Conservation (phyloP, 495 filamentous ascomycete species). For the Daldinia caldariorum region DNA sequence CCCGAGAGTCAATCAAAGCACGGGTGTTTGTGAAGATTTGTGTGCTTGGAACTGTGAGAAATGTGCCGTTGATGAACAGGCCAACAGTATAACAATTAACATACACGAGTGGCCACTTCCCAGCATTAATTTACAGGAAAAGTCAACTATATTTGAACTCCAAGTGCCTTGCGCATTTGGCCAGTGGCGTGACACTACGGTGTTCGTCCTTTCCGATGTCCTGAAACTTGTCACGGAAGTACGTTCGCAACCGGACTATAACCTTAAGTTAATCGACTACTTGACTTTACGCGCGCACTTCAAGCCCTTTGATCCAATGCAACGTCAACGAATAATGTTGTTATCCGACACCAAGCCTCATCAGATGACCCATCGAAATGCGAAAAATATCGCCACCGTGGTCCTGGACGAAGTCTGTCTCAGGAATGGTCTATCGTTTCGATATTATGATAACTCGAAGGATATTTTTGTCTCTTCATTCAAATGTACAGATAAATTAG, state of each 20-base stretch:
- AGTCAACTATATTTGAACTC: conserved; percentile 68
- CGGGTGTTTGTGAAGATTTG: background rate
- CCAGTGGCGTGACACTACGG: conserved; percentile 65
- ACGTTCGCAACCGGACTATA: background rate
- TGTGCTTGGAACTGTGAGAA: conserved; percentile 42
- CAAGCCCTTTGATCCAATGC: background rate
- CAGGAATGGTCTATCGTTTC: conserved; percentile 55
- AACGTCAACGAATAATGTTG: conserved; percentile 43
- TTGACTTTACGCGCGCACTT: conserved; percentile 6
- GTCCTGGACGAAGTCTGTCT: conserved; percentile 55
- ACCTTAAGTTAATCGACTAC: background rate
- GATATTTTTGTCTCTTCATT: conserved; percentile 46
- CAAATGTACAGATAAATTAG: conserved; percentile 26
- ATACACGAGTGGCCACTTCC: conserved; percentile 73
- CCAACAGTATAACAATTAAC: conserved; percentile 56
- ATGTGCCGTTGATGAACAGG: conserved; percentile 43
- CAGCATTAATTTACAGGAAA: conserved; percentile 40
- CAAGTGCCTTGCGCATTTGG: conserved; percentile 54
- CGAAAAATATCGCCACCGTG: conserved; percentile 36
- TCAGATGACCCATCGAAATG: conserved; percentile 53
- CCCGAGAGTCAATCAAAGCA: conserved; percentile 22
- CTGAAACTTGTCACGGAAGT: conserved; percentile 36
- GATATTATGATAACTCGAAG: conserved; percentile 44
- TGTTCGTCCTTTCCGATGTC: conserved; percentile 54
- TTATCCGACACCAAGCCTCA: conserved; percentile 60